Percentiles rank a stretch among this genome's conserved stretches.
Evolutionary conservation across 2,329 filamentous ascomycete species (phyloP).

Genomic region (Annulohypoxylon truncatum): DNA sequence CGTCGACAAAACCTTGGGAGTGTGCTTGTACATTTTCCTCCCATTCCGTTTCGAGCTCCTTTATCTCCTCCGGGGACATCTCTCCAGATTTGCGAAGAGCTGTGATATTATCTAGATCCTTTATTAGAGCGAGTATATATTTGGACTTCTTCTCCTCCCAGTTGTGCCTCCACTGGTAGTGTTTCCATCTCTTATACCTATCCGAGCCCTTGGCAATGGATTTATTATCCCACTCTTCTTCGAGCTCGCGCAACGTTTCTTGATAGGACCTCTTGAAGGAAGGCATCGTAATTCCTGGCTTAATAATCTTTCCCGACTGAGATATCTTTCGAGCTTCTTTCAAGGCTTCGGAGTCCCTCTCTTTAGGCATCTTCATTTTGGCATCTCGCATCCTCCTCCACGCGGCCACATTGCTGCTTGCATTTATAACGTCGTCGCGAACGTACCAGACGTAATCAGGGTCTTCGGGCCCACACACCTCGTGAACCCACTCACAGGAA

Average conservation of each 20-base stretch:
- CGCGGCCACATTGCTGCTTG: slow-evolving; percentile 56
- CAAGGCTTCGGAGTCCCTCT: slow-evolving; percentile 55
- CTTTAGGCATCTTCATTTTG: slow-evolving; percentile 57
- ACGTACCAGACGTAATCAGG: slow-evolving; percentile 42
- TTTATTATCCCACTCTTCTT: slow-evolving; percentile 45
- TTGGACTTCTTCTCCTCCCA: slow-evolving; percentile 37
- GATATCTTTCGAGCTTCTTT: slow-evolving; percentile 39
- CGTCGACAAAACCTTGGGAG: slow-evolving; percentile 39
- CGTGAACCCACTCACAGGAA: slow-evolving; percentile 67
- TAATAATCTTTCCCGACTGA: slow-evolving; percentile 2
- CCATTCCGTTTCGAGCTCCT: slow-evolving; percentile 51
- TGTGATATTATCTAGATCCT: slow-evolving; percentile 24
- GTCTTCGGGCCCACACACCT: slow-evolving; percentile 63
- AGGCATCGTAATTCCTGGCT: slow-evolving; percentile 43
- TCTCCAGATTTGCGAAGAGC: slow-evolving; percentile 25
- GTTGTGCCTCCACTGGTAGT: slow-evolving; percentile 38
- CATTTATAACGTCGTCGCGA: slow-evolving; percentile 62
- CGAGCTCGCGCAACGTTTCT: slow-evolving; percentile 55
- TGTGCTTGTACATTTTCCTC: slow-evolving; percentile 48
- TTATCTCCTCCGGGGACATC: slow-evolving; percentile 44
- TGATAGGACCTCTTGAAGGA: slow-evolving; percentile 53
- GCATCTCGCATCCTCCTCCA: slow-evolving; percentile 60
- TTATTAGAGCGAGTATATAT: slow-evolving; percentile 2
- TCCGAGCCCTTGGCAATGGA: slow-evolving; percentile 35
- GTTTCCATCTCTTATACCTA: slow-evolving; percentile 33